Base-by-base conservation (phyloP, 176 grass and related monocot species). In the Phoenix dactylifera region DNA sequence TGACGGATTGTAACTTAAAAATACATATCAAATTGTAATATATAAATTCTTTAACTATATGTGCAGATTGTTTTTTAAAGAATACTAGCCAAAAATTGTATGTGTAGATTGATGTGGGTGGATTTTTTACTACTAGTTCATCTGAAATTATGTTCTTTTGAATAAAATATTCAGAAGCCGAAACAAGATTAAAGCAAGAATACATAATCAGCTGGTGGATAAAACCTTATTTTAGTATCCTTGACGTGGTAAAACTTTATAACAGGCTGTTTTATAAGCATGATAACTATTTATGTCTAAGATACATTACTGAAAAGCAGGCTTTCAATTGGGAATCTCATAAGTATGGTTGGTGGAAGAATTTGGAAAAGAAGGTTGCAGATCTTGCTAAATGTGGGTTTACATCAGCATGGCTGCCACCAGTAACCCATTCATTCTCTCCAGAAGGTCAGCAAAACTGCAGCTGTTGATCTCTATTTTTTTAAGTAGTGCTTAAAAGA, bases 321-420 rank as follows among this genome's bases (percentile, higher is more conserved):
- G 81, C 86, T 81, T 98, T 89, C 71, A 91, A 98, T 64, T 98
- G 93, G 93, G 93, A 98, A 55, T 98, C 93, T 26, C 76, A 92
- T 71, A 98, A 98, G 52, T 65, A 70, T 48, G 77, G 76, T n/a
- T 89, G 93, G 87, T 98, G 93, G 93, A 67, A 65, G 30, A 84
- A 67, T 76, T 79, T 98, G 74, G 76, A 72, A 32, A 78, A 79
- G 18, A 92, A 91, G 79, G 69, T 98, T 25, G 54, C 32, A 20
- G 79, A 92, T 69, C 54, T 98, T 26, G 69, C 81, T 24, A 64
- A 92, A 79, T 88, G 79, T 60, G 93, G 93, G 15, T 98, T 92
- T 80, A 98, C 87, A 0, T 85, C 93, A 55, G 76, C 55, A 30
- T 92, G 93, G 87, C 58, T 98, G 60, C 93, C 93, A 76, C 93